phyloP scores from a whole-genome alignment of 306 rosid genomes.

The Fragaria vesca region DNA sequence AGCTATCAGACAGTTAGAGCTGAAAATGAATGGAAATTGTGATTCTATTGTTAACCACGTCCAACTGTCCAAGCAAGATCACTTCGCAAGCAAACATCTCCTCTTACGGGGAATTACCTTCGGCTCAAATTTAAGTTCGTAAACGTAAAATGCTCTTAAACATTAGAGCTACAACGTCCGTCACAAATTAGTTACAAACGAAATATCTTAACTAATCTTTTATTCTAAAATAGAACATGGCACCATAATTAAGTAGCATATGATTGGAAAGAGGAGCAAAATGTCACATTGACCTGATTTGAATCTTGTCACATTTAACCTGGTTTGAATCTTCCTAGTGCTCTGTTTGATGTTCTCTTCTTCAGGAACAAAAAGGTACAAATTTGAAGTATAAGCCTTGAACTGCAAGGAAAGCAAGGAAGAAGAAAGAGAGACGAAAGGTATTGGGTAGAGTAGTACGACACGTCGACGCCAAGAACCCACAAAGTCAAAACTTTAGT shows the following conservation, averaged over 20 bases:
- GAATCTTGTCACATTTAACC: neutral
- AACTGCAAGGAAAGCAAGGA: slow-evolving; percentile 18
- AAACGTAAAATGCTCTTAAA: neutral
- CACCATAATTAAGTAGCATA: neutral
- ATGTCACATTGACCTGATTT: neutral
- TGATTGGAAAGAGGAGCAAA: neutral
- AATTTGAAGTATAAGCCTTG: neutral
- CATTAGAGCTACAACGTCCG: neutral
- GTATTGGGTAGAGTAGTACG: slow-evolving; percentile 38
- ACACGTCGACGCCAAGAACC: slow-evolving; percentile 39
- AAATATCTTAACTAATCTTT: no score
- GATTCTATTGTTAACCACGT: slow-evolving; percentile 14
- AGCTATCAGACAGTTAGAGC: neutral
- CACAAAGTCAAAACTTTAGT: neutral
- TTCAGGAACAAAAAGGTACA: neutral
- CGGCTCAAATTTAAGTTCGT: neutral
- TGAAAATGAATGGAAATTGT: neutral
- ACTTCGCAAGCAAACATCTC: neutral
- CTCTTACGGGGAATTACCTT: neutral
- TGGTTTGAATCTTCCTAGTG: neutral
- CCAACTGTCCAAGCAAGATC: slow-evolving; percentile 6
- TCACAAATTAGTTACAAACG: neutral
- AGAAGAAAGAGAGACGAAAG: slow-evolving; percentile 37
- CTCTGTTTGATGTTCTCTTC: neutral
- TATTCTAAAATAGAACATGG: neutral